Percentiles rank a stretch among this genome's conserved stretches.
Evolutionary conservation across 164 flowering plant species (phyloP).

Genomic region (Magnolia kwangsiensis): DNA sequence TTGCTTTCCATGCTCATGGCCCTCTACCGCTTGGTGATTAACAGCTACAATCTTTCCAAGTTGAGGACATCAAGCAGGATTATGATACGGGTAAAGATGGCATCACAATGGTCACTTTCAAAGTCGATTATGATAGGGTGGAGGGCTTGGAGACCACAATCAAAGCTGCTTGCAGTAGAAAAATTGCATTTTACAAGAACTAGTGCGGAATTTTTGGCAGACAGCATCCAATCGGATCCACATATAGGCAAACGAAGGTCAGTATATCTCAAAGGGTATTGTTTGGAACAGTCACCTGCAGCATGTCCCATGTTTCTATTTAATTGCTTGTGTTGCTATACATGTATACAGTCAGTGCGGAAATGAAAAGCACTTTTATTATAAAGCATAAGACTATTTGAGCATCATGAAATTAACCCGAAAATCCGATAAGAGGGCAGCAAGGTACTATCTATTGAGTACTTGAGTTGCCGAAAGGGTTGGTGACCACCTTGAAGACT

Average conservation of each 20-base stretch:
- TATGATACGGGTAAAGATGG: constrained; percentile 90
- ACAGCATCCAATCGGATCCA: not conserved
- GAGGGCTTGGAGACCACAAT: constrained; percentile 64
- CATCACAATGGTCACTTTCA: constrained; percentile 68
- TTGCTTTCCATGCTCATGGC: not conserved
- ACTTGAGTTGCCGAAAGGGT: too few relatives aligned
- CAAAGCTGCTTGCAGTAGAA: constrained; percentile 59
- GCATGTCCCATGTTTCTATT: not conserved
- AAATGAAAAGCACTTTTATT: not conserved
- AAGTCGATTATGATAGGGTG: constrained; percentile 65
- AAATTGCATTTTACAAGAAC: constrained; percentile 49
- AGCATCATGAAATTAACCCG: not conserved
- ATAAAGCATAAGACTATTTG: not conserved
- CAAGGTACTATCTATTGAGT: too few relatives aligned
- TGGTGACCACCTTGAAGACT: too few relatives aligned
- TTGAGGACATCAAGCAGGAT: constrained; percentile 75
- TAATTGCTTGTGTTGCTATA: not conserved
- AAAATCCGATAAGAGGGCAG: not conserved
- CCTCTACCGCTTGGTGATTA: not conserved
- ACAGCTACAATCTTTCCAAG: constrained; percentile 82
- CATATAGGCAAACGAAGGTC: not conserved
- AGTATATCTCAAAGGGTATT: not conserved
- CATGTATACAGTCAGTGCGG: not conserved
- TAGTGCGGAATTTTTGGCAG: constrained; percentile 6
- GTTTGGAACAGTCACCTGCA: not conserved